Evolutionary conservation across 306 rosid genomes (phyloP), one percentile per base, ranked within the genome.

Genomic region (Quercus alba): DNA sequence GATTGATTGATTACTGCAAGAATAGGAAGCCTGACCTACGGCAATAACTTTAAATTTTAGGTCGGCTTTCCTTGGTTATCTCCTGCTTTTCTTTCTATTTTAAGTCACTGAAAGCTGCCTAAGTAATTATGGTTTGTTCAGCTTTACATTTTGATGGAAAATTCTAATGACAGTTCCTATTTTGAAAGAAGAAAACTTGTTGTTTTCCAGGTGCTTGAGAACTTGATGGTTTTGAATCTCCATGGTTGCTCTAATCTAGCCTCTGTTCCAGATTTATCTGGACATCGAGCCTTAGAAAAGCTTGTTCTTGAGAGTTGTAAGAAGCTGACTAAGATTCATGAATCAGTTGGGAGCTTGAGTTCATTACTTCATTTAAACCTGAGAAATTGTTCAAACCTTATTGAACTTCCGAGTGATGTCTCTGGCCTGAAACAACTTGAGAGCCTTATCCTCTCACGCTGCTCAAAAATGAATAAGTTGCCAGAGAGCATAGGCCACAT

Each of bases 401-500:
- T 75, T 67, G 80, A 79, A 46, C 63, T 92, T 75, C 94, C 94
- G 15, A 41, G 62, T n/a, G 82, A 85, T 70, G 76, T 90, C 13
- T 86, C 87, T n/a, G 91, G 91, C 58, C 80, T 92, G 69, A 88
- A 67, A 80, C 12, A 58, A 25, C 86, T 90, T 3, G 93, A 92
- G 78, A 77, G 14, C 77, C 89, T 90, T 4, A 21, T 66, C 35
- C 88, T 90, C 20, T 79, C 90, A 7, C 51, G 52, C 4, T 88
- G 94, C 85, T 30, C 9, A 1, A 77, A 81, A 75, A 20, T 88
- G 25, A 84, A 79, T 80, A 19, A 79, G 6, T 73, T 92, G n/a
- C 97, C 97, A 19, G 56, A 35, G 12, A 80, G 78, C 77, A 79
- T 88, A 44, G 86, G 81, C 74, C 52, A 56, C 78, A 61, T 85